Evolutionary conservation across 2,329 filamentous ascomycete species (phyloP).

Genomic region (Teratosphaeria pseudoeucalypti): DNA sequence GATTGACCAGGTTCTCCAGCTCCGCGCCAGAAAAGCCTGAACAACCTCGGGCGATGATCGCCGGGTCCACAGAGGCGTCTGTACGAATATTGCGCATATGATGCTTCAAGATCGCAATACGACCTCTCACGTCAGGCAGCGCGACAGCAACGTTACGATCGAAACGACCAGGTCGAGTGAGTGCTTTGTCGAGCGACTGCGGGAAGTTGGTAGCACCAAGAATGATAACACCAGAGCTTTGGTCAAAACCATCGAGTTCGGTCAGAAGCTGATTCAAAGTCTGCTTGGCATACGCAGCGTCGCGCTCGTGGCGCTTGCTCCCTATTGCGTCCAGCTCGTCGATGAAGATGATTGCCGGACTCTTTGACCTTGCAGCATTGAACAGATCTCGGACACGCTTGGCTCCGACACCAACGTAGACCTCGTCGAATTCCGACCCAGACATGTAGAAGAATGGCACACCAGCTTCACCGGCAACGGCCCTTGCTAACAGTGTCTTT

Average conservation of each 20-base stretch:
- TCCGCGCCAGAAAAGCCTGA: conserved; percentile 91
- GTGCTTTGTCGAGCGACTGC: conserved; percentile 83
- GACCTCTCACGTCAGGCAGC: conserved; percentile 84
- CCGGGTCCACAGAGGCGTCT: conserved; percentile 67
- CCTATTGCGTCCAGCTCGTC: conserved; percentile 92
- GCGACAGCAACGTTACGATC: conserved; percentile 85
- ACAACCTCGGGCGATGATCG: conserved; percentile 74
- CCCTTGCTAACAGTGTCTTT: conserved; percentile 90
- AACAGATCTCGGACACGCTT: conserved; percentile 96
- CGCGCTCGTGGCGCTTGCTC: conserved; percentile 81
- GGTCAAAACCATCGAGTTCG: conserved; percentile 92
- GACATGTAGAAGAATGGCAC: conserved; percentile 99
- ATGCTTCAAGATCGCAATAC: conserved; percentile 84
- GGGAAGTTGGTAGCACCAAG: conserved; percentile 95
- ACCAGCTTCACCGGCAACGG: conserved; percentile 90
- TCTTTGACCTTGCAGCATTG: conserved; percentile 67
- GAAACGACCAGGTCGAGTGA: conserved; percentile 89
- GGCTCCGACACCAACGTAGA: conserved; percentile 93
- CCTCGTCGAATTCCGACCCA: conserved; percentile 94
- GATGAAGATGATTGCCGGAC: conserved; percentile 89
- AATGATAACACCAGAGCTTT: conserved; percentile 89
- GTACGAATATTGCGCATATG: conserved; percentile 87
- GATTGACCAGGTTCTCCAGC: conserved; percentile 92
- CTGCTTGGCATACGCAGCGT: conserved; percentile 92
- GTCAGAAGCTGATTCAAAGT: conserved; percentile 95